phyloP scores from a whole-genome alignment of 345 rosid genomes.

The Chamaenerion angustifolium region DNA sequence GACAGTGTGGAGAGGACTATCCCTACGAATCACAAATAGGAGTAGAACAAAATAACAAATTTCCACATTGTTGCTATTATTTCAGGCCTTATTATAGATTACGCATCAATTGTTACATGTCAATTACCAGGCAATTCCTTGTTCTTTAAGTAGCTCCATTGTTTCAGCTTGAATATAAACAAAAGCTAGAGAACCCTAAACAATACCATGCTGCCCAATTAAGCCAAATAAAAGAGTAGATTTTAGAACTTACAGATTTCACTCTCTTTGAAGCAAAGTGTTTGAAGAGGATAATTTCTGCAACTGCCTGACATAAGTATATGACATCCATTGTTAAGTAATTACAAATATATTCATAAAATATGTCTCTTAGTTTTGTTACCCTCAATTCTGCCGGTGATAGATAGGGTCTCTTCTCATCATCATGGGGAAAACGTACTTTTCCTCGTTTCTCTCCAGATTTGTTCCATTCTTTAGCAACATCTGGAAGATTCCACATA shows the following conservation, averaged over 20 bases:
- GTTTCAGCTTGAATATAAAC: too few relatives aligned
- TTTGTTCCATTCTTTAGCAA: conserved; percentile 66
- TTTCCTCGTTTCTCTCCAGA: conserved; percentile 57
- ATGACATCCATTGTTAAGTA: neutral
- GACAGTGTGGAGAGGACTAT: too few relatives aligned
- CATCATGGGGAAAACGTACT: conserved; percentile 67
- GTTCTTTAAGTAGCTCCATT: too few relatives aligned
- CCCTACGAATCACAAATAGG: too few relatives aligned
- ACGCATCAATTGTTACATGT: too few relatives aligned
- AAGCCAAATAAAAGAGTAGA: neutral
- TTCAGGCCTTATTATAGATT: too few relatives aligned
- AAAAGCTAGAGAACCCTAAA: too few relatives aligned
- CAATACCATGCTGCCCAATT: too few relatives aligned
- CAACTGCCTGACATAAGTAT: conserved; percentile 49
- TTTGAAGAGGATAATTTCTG: conserved; percentile 57
- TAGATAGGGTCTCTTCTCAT: conserved; percentile 49
- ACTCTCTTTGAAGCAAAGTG: conserved; percentile 57
- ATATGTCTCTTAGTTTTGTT: neutral
- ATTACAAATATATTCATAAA: too few relatives aligned
- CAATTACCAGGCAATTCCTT: too few relatives aligned
- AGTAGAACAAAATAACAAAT: too few relatives aligned
- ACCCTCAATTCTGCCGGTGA: conserved; percentile 75
- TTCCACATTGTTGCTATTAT: too few relatives aligned
- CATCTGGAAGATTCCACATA: conserved; percentile 65
- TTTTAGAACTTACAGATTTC: conserved; percentile 51